phyloP scores from a whole-genome alignment of 2,329 filamentous ascomycete genomes.

The Trichoderma brevicompactum region DNA sequence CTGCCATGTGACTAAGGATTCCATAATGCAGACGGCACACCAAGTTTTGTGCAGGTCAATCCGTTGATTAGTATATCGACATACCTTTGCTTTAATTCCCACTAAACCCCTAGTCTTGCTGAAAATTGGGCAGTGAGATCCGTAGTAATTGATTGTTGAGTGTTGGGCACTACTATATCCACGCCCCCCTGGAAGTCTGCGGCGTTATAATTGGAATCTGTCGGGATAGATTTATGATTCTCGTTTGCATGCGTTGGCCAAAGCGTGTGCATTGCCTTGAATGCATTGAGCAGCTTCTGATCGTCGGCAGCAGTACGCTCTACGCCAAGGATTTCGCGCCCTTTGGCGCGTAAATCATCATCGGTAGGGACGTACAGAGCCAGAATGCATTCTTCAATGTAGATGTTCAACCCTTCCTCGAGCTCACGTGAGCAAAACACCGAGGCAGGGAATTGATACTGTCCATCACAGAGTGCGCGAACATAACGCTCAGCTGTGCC shows the following conservation, averaged over 20 bases:
- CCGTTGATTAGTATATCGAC: too few relatives aligned
- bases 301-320: conserved; percentile 20
- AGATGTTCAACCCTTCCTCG: conserved; percentile 14
- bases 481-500: conserved; percentile 16
- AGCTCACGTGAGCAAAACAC: conserved; percentile 22
- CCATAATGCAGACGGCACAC: too few relatives aligned
- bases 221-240: neutral
- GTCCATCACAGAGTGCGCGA: neutral
- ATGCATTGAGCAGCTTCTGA: conserved; percentile 1
- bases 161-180: neutral
- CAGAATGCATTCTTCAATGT: conserved; percentile 13
- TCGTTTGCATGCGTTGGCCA: neutral
- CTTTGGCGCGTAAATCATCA: conserved; percentile 18
- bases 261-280: conserved; percentile 15
- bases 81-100: too few relatives aligned
- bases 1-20: too few relatives aligned
- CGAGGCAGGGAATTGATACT: conserved; percentile 11
- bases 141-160: neutral
- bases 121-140: neutral
- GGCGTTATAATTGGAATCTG: neutral
- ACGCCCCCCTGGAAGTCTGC: neutral
- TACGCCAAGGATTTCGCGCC: conserved; percentile 8
- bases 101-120: neutral
- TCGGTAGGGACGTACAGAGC: conserved; percentile 3
- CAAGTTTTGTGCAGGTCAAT: too few relatives aligned